Evolutionary conservation across 345 rosid species (phyloP), one percentile per base, ranked within the genome.

Genomic region (Aquilaria yunnanensis): DNA sequence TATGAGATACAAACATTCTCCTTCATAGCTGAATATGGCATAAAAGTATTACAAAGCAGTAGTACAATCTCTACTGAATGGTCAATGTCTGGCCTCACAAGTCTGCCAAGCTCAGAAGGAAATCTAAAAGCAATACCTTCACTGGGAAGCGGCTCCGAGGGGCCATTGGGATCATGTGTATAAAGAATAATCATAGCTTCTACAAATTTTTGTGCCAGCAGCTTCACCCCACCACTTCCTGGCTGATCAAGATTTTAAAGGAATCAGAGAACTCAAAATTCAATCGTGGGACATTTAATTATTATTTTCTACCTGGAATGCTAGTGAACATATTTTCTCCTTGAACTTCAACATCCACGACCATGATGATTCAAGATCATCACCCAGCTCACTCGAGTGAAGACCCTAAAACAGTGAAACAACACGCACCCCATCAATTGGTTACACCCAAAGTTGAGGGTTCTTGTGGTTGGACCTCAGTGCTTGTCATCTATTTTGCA

Each of bases 171-270:
- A 70, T 85, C 90, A 33, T 92, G 93, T 34, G 97, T 88, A 69
- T 90, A 86, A 61, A 90, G 85, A 73, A 90, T 83, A 77, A 94
- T 80, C 72, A 94, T 85, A 62, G 89, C 83, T 81, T 90, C 91
- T 14, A 90, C 93, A 81, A 88, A 90, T 75, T 88, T 90, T 82
- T 90, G 62, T 10, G 99, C 85, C 31, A 83, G 72, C 79, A 90
- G 72, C 70, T 81, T 85, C 60, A 80, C 80, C 60, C 97, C 97
- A 51, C 91, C 84, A 70, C 83, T 78, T 75, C 92, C 97, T 52
- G 85, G 85, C 95, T 90, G 60, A 72, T 72, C 49, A 69, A 73
- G 49, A 75, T 37, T 58, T 59, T 56, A 68, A 55, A 62, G 53
- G 10, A 71, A 75, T 81, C 70, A 76, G 80, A 68, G 52, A 34